These are phyloP conservation scores for Lactifluus pinguis DNA, from an alignment of 768 basidiomycete genomes.

Conservation along the genomic window DNA sequence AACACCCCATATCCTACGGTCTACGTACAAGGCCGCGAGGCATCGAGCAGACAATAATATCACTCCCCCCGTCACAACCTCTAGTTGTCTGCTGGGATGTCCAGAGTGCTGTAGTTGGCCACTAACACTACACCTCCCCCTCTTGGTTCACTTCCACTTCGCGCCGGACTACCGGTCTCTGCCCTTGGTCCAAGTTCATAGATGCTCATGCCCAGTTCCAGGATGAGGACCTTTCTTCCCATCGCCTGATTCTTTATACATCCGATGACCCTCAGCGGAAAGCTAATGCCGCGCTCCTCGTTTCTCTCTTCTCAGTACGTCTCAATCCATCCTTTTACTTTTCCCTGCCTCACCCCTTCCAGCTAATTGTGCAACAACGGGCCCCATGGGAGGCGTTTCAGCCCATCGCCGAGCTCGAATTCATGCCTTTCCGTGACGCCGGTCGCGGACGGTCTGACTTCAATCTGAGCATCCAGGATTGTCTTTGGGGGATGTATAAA, in stretches of 20 bases:
- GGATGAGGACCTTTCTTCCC: constrained; percentile 66
- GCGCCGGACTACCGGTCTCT: not conserved
- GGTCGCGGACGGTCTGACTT: constrained; percentile 89
- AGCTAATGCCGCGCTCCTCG: constrained; percentile 89
- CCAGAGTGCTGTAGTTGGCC: not conserved
- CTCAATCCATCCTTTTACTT: not conserved
- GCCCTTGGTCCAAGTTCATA: not conserved
- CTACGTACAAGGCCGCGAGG: not conserved
- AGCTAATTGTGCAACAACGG: constrained; percentile 90
- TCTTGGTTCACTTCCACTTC: not conserved
- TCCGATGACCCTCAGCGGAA: constrained; percentile 79
- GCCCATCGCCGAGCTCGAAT: constrained; percentile 85
- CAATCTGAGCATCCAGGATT: constrained; percentile 88
- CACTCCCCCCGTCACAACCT: not conserved
- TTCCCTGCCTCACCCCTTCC: not conserved
- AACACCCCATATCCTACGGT: not conserved
- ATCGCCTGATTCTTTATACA: constrained; percentile 81
- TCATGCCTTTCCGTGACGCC: constrained; percentile 94
- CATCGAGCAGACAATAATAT: not conserved
- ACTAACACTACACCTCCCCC: not conserved
- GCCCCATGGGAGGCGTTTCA: constrained; percentile 94
- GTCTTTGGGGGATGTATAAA: constrained; percentile 82
- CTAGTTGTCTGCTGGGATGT: not conserved
- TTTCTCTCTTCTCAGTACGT: constrained; percentile 87
- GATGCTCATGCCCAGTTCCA: constrained; percentile 26